Conservation (phyloP, 1,139 yeast species). For the Candida buenavistaensis region DNA sequence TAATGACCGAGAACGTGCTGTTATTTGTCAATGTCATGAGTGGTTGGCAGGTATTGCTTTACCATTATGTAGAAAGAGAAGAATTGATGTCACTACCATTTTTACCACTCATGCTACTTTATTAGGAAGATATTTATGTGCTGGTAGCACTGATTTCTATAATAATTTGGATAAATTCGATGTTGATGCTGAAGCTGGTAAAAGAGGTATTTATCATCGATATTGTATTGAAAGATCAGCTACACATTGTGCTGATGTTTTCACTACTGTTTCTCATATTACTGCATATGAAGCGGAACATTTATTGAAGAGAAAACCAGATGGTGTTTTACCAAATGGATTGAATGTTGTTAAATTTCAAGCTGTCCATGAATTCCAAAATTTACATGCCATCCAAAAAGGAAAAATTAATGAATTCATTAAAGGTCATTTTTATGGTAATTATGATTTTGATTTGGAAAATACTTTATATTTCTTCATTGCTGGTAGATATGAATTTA, state of each 20-base stretch:
- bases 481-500: slow-evolving; percentile 95
- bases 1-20: slow-evolving; percentile 81
- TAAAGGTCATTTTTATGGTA: slow-evolving; percentile 96
- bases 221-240: slow-evolving; percentile 97
- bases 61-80: slow-evolving; percentile 87
- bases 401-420: slow-evolving; percentile 92
- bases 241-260: slow-evolving; percentile 94
- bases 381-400: slow-evolving; percentile 88
- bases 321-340: slow-evolving; percentile 96
- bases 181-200: slow-evolving; percentile 97
- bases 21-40: slow-evolving; percentile 93
- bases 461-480: slow-evolving; percentile 93
- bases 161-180: slow-evolving; percentile 88
- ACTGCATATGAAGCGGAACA: slow-evolving; percentile 96
- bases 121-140: slow-evolving; percentile 92
- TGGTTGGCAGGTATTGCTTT: slow-evolving; percentile 98
- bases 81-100: slow-evolving; percentile 90
- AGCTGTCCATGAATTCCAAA: slow-evolving; percentile 97
- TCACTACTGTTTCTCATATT: slow-evolving; percentile 95
- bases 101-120: slow-evolving; percentile 98
- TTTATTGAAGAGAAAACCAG: slow-evolving; percentile 90
- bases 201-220: slow-evolving; percentile 94
- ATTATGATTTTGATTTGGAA: slow-evolving; percentile 90
- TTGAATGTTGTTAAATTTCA: slow-evolving; percentile 93
- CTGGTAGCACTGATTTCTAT: slow-evolving; percentile 94